Base-by-base conservation (phyloP, 768 basidiomycete genomes). In the Hygrophoropsis aurantiaca region DNA sequence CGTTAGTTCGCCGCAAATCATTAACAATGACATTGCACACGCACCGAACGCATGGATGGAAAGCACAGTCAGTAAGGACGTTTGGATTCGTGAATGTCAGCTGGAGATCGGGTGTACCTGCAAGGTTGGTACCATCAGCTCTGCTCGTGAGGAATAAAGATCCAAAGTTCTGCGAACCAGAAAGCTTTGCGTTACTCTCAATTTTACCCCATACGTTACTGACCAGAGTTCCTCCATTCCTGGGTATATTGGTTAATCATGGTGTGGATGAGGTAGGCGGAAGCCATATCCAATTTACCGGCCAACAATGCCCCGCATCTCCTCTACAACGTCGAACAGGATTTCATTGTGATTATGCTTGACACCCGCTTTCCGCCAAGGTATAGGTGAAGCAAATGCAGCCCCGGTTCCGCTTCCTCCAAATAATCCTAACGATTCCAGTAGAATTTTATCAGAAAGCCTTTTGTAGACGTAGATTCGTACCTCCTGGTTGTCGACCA, bases 41-140 rank as follows among this genome's bases (percentile, higher is more conserved):
- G 48, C 64, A 91, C 91, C 94, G 79, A 46, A 98, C 84, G 62
- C 93, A 97, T 24, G 94, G 83, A 63, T 98, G 95, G 65, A 98
- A 95, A 2, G 89, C 81, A 52, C 85, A 87, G 56, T 94, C 90
- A 2, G 72, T 73, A 57, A 94, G 70, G 24, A 81, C 77, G 56
- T 80, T 80, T 1, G 89, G 77, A 61, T 90, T 92, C 6, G 80
- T 74, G 61, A 95, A 89, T 11, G 78, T 81, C 47, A 95, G 64
- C 2, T 84, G 71, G 44, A 94, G 76, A 58, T 97, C 94, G n/a
- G 94, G 94, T 36, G 85, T 94, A 37, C 93, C 94, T 85, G 62
- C 55, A 4, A 25, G 37, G 33, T 20, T 16, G 10, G 46, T 43
- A 53, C 40, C 18, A 60, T 41, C 26, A 10, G 26, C 6, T 38